Conservation (phyloP, 306 rosid species). For the Purshia tridentata region DNA sequence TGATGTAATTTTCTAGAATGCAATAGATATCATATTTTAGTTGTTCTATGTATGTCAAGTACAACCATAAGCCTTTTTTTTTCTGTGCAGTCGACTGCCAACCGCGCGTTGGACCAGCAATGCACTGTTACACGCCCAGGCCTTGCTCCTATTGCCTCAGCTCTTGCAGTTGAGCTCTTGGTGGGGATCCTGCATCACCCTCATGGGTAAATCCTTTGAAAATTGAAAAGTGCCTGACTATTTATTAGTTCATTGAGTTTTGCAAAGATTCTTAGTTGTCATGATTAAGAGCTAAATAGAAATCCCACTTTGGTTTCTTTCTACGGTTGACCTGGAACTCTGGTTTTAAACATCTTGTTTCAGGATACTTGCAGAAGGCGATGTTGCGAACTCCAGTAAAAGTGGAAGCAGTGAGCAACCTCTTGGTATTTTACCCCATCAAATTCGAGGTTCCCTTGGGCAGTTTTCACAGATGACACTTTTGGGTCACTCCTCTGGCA, state of each 20-base stretch:
- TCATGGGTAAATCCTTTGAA: conserved; percentile 54
- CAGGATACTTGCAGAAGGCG: conserved; percentile 86
- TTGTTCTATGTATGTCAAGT: conserved; percentile 1
- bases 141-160: conserved; percentile 93
- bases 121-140: conserved; percentile 98
- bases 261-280: conserved; percentile 12
- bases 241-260: neutral
- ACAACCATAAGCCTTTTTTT: conserved; percentile 23
- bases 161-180: conserved; percentile 91
- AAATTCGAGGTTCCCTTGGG: conserved; percentile 82
- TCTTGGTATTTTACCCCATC: conserved; percentile 96
- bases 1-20: conserved; percentile 57
- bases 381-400: conserved; percentile 37
- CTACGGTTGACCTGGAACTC: conserved; percentile 19
- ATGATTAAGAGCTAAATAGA: neutral
- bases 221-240: neutral
- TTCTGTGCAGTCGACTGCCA: conserved; percentile 79
- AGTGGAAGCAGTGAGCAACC: conserved; percentile 64
- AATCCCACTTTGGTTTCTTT: neutral
- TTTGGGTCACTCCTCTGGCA: conserved; percentile 75
- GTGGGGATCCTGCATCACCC: conserved; percentile 90
- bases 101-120: conserved; percentile 97
- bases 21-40: conserved; percentile 20
- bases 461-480: conserved; percentile 92
- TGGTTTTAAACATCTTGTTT: conserved; percentile 18